Base-by-base conservation (phyloP, 2,329 filamentous ascomycete genomes). In the Lasiodiplodia hormozganensis region DNA sequence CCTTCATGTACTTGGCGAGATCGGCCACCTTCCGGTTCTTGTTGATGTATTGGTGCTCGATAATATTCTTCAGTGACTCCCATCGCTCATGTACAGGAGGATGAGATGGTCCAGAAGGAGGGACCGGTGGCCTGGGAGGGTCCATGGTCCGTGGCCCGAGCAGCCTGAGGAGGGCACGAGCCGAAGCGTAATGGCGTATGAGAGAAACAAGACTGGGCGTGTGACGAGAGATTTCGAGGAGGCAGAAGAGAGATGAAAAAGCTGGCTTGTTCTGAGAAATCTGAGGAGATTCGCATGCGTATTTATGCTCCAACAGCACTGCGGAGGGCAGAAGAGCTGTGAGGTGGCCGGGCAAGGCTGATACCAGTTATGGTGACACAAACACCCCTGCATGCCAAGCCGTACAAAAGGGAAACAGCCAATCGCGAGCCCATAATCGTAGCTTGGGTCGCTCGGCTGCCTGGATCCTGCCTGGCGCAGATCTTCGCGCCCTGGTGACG, bases 11-110 rank as follows among this genome's bases (percentile, higher is more conserved):
- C 3, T 31, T n/a, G 14, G 67, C 62, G 56, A 73, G 36, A 34
- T 73, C 62, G 7, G 58, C 4, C 7, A 73, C 54, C 40, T 70
- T 71, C 54, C n/a, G 62, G 14, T 62, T 70, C 57, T 71, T 62
- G 1, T 52, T 25, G 6, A 72, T 23, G 62, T 73, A 74, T 4
- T 73, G 69, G 4, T 64, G 47, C 51, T 71, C 68, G 38, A 74
- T 64, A 11, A 68, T 12, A n/a, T 69, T 65, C 60, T 71, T 73
- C 5, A 69, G 36, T 10, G 14, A 31, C 47, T 73, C 71, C 71
- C 72, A 74, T 31, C 64, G 53, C 43, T 71, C 56, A 3, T 51
- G 36, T 12, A 60, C 62, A 21, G 54, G 18, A 10, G 14, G 14
- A 18, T 6, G 18, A 4, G 16, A 58, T 23, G 47, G 10, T 7